Base-by-base conservation (phyloP, 2,329 filamentous ascomycete species). In the Alternaria sp. region DNA sequence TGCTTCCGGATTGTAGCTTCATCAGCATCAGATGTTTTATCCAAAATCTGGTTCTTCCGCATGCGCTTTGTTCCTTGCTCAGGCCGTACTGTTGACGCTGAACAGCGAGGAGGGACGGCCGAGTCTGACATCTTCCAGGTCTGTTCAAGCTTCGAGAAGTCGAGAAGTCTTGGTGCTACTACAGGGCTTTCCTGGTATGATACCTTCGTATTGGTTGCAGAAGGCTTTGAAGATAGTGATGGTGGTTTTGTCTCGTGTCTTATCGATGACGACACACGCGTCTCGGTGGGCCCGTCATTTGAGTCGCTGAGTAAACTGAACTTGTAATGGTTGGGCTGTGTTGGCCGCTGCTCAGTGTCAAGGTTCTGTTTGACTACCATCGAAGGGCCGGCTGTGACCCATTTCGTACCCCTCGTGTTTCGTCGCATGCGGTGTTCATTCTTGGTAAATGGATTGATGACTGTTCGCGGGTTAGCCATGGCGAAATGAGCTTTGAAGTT, bases 401-500 rank as follows among this genome's bases (percentile, higher is more conserved):
- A 66, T 46, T 25, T 55, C 25, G 47, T 66, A 26, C 57, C 33
- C 7, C 26, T 45, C 12, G 54, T 61, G 28, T 64, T 63, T 9
- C 61, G 46, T 20, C 55, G 53, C 54, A 68, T 51, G 21, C 28
- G 45, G 11, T 45, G 41, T n/a, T 54, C 55, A 9, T 61, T 47
- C 47, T 55, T 66, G 7, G 61, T 57, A 20, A 63, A 66, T 4
- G 67, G 50, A 8, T 63, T 64, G 0, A 28, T 41, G 25, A 65
- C 45, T 63, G 14, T 50, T 49, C 33, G 45, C 18, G 41, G 26
- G 25, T 55, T 51, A 53, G 30, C 28, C 63, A 64, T 63, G 6
- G 21, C 25, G 12, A n/a, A 21, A 7, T 20, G 26, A 23, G 23
- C 14, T 26, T 15, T 33, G 14, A 26, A 25, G 5, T 7, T 3